phyloP scores from a whole-genome alignment of 2,329 filamentous ascomycete species.

The Ploettnerulaceae sp. region DNA sequence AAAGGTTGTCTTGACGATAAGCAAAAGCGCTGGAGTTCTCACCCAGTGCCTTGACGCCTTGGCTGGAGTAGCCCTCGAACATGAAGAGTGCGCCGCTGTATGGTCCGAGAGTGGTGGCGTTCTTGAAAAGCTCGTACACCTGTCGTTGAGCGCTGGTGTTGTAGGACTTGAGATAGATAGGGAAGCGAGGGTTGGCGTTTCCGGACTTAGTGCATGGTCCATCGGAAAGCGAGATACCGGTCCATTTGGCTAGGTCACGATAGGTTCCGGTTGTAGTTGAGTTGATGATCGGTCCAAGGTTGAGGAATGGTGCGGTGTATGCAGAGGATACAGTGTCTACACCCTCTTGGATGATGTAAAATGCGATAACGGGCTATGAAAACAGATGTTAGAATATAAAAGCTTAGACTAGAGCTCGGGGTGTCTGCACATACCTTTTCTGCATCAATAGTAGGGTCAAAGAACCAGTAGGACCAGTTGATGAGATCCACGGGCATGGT shows the following conservation, averaged over 20 bases:
- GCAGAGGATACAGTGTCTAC: constrained; percentile 37
- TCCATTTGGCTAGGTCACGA: constrained; percentile 42
- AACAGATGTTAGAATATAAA: neutral
- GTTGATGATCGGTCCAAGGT: constrained; percentile 38
- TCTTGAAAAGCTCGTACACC: constrained; percentile 34
- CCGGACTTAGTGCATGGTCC: constrained; percentile 28
- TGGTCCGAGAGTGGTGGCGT: constrained; percentile 24
- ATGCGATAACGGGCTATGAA: constrained; percentile 37
- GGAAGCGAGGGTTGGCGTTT: constrained; percentile 21
- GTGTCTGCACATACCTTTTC: no score
- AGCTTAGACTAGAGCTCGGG: no score
- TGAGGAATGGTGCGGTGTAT: constrained; percentile 41
- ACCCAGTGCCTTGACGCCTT: constrained; percentile 40
- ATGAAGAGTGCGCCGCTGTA: constrained; percentile 45
- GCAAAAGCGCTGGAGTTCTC: constrained; percentile 41
- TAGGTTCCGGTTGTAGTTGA: constrained; percentile 39
- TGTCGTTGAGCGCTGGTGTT: constrained; percentile 17
- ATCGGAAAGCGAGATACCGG: constrained; percentile 39
- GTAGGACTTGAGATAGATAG: constrained; percentile 24
- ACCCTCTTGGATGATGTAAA: constrained; percentile 42
- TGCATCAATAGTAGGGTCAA: constrained; percentile 39
- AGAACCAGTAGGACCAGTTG: constrained; percentile 47
- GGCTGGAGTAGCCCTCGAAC: constrained; percentile 50
- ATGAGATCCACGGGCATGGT: constrained; percentile 41
- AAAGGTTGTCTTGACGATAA: constrained; percentile 42